Evolutionary conservation across 768 basidiomycete genomes (phyloP), one percentile per base, ranked within the genome.

Genomic region (Leccinum subgranulosum): DNA sequence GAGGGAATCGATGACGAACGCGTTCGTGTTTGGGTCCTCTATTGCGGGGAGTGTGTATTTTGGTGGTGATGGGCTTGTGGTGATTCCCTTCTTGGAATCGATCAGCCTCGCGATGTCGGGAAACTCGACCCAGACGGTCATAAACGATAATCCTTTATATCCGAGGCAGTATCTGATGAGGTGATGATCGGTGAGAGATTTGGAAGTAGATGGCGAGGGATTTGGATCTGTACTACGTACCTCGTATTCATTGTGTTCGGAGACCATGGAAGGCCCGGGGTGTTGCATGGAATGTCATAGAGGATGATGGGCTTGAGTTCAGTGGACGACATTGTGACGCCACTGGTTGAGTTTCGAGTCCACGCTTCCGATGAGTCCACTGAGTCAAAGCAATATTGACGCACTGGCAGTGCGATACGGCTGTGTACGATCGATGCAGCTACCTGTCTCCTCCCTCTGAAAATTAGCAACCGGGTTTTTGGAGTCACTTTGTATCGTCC

Each of bases 1-100:
- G 39, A 69, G 60, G 0, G 82, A 83, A 31, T 84, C 79, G 10
- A 75, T 60, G 29, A 84, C 34, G 6, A 69, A 55, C 2, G 64
- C 58, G 6, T 71, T 72, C 6, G 28, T 81, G 33, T 66, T 65
- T 0, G 76, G 74, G 61, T 84, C 82, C 60, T 77, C 64, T 54
- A 86, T 81, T 28, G 77, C 72, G 0, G 84, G 84, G 0, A 82
- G 68, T 11, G 79, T 82, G 66, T 82, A 60, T 14, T 39, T 39
- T 17, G 15, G 17, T 39, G 36, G 17, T 17, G 67, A 55, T 8
- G 56, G 49, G 6, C 51, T 7, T 54, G 49, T 71, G 71, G 64
- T 67, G 67, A 48, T 57, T 48, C 36, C 17, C 17, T 17, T 39
- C 17, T 66, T 68, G 43, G 67, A 68, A 25, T 59, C 60, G 49